Base-by-base conservation (phyloP, 257 asterid genomes). In the Hygrophila difformis region DNA sequence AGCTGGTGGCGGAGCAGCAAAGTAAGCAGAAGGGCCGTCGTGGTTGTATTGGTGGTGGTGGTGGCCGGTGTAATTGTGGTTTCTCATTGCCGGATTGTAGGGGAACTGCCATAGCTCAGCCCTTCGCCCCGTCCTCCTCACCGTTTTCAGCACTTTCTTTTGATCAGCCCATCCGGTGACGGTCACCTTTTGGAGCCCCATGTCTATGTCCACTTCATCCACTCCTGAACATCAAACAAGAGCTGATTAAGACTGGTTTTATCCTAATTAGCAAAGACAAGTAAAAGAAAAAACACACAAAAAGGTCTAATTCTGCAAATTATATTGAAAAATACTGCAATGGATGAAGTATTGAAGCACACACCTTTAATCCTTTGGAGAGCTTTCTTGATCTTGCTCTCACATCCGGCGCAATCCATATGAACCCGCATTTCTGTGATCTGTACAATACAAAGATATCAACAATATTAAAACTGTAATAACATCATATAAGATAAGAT, bases 351-450 rank as follows among this genome's bases (percentile, higher is more conserved):
- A 24, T 24, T 3, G 29, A 24, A 24, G 7, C 7, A 24, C 0
- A 10, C 49, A 84, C 87, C 93, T 73, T 69, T 69, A 45, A 78
- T 29, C 41, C 58, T 68, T 4, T 46, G 62, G 31, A 81, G 89
- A 41, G 83, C 70, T 69, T 81, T 81, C 55, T 63, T 71, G 8
- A 84, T 66, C 57, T 76, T 81, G 42, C 68, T 73, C 51, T 71
- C 85, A 46, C 95, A 81, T 52, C 95, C 95, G 0, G 75, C 73
- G 53, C 95, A 81, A 37, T 66, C 75, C 78, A 84, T 81, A 47
- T 81, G 87, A 5, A 84, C 95, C 12, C 71, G 78, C 84, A 84
- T 58, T 66, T 84, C 95, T 0, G 73, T 74, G 44, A 68, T 71
- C 95, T 78, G 54, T n/a, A 26, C 31, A 26, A 3, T 26, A 5